These are phyloP conservation scores for Acer yangbiense DNA, from an alignment of 345 rosid species.

Conservation along the genomic window DNA sequence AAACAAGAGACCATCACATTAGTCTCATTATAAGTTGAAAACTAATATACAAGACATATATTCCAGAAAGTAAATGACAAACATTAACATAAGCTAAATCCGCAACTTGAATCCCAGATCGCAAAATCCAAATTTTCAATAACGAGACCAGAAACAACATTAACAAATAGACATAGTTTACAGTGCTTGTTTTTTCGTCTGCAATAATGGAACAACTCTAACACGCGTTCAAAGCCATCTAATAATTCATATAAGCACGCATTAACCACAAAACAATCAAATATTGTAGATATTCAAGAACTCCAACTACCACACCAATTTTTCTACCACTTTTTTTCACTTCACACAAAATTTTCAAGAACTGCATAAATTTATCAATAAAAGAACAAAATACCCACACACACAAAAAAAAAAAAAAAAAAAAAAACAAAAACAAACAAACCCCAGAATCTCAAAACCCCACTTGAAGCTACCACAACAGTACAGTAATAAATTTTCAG, in stretches of 20 bases:
- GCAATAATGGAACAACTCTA: not conserved
- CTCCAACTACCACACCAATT: not conserved
- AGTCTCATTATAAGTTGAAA: not conserved
- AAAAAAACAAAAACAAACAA: not conserved
- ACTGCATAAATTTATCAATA: not conserved
- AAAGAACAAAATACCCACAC: no score
- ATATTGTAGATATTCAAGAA: not conserved
- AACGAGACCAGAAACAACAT: no score
- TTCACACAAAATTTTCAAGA: not conserved
- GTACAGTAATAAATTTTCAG: not conserved
- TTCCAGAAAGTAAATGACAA: not conserved
- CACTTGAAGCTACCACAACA: not conserved
- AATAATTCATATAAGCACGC: not conserved
- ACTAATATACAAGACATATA: not conserved
- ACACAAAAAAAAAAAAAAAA: no score
- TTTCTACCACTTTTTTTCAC: not conserved
- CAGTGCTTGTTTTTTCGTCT: no score
- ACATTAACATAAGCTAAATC: not conserved
- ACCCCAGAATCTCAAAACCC: not conserved
- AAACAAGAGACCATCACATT: constrained; percentile 1
- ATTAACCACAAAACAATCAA: not conserved
- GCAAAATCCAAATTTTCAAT: not conserved
- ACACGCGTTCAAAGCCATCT: no score
- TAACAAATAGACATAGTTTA: no score
- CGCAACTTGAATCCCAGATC: not conserved